Percentiles rank a stretch among this genome's conserved stretches.
These are phyloP conservation scores for Xylariaceae sp. DNA, from an alignment of 2,329 filamentous ascomycete species.

Conservation along the genomic window DNA sequence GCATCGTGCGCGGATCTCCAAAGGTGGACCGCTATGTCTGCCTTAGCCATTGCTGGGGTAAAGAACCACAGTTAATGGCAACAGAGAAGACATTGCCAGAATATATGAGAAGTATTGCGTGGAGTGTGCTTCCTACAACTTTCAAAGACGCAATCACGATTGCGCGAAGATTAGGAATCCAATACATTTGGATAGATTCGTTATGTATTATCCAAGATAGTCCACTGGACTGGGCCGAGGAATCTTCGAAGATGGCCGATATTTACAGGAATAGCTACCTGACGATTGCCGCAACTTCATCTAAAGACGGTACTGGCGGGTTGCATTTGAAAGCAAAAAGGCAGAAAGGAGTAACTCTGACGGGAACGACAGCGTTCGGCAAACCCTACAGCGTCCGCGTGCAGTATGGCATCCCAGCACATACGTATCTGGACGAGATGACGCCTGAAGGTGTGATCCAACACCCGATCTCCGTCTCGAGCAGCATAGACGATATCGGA, in stretches of 20 bases:
- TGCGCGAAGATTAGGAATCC: conserved; percentile 8
- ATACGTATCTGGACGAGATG: neutral
- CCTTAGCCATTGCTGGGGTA: conserved; percentile 24
- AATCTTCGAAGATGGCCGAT: conserved; percentile 23
- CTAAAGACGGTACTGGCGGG: conserved; percentile 7
- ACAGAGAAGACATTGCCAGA: conserved; percentile 3
- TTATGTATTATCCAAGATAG: conserved; percentile 26
- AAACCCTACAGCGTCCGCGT: conserved; percentile 12
- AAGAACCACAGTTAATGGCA: neutral
- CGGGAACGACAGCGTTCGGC: conserved; percentile 8
- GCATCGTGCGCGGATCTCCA: neutral
- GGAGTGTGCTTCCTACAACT: conserved; percentile 7
- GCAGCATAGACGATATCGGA: conserved; percentile 1
- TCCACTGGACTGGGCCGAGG: conserved; percentile 6
- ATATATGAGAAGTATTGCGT: conserved; percentile 10
- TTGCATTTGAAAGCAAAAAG: conserved; percentile 3
- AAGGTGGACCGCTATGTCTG: conserved; percentile 12
- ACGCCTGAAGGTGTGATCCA: conserved; percentile 8
- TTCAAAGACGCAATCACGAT: conserved; percentile 19
- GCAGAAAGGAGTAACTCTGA: neutral
- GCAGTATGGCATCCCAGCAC: conserved; percentile 3
- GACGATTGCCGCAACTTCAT: conserved; percentile 15
- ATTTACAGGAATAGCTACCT: conserved; percentile 22
- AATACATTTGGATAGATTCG: conserved; percentile 22
- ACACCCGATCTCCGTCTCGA: conserved; percentile 11